These are phyloP conservation scores for Phylloporus scabripes DNA, from an alignment of 768 basidiomycete genomes.

Conservation along the genomic window DNA sequence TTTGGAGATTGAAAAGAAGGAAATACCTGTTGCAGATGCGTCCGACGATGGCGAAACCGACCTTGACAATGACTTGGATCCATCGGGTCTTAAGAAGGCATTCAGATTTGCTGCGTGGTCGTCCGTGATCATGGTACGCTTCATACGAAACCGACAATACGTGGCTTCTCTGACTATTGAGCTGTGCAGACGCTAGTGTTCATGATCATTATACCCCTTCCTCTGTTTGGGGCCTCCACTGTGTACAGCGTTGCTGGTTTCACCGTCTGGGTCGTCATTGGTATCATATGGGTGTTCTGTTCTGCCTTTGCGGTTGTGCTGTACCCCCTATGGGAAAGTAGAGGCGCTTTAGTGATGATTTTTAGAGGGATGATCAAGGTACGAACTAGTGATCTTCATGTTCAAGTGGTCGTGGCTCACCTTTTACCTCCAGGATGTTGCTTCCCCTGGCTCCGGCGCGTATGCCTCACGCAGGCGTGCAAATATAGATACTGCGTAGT, in stretches of 20 bases:
- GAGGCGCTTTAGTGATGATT: conserved; percentile 58
- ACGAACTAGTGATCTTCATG: not conserved
- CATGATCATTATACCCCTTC: conserved; percentile 74
- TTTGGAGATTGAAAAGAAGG: conserved; percentile 36
- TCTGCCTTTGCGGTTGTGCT: conserved; percentile 73
- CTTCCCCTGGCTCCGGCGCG: conserved; percentile 37
- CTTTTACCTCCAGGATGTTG: conserved; percentile 34
- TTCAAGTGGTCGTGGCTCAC: not conserved
- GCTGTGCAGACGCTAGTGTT: conserved; percentile 48
- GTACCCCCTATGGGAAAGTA: conserved; percentile 84
- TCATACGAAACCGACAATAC: not conserved
- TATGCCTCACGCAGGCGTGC: conserved; percentile 19
- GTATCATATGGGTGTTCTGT: conserved; percentile 79
- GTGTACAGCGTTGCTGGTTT: conserved; percentile 61
- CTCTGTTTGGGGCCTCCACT: conserved; percentile 78
- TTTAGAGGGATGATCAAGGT: conserved; percentile 61
- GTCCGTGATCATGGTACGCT: conserved; percentile 57
- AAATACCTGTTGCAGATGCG: conserved; percentile 24
- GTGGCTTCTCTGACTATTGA: not conserved
- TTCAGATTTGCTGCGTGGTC: conserved; percentile 79
- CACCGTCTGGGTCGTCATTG: conserved; percentile 75
- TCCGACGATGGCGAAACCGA: conserved; percentile 36
- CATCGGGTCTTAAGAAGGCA: conserved; percentile 59
- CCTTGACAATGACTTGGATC: conserved; percentile 58
- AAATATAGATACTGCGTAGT: not conserved